These are phyloP conservation scores for Trichoderma semiorbis DNA, from an alignment of 2,329 filamentous ascomycete genomes.

Conservation along the genomic window DNA sequence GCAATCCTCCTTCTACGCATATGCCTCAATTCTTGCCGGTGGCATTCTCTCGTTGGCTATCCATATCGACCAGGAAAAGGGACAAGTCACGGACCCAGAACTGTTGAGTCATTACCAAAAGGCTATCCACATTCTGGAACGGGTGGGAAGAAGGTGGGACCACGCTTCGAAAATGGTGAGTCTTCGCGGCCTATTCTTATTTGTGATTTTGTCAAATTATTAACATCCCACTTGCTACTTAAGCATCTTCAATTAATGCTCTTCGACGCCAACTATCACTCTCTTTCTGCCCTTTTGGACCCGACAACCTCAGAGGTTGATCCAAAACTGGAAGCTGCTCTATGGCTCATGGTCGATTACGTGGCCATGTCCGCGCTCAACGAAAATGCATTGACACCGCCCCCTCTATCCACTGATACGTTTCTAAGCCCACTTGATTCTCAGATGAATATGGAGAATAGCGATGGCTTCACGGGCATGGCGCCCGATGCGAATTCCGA, in stretches of 20 bases:
- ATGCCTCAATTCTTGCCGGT: slow-evolving; percentile 9
- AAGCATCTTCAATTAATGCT: slow-evolving; percentile 16
- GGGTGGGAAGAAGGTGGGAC: slow-evolving; percentile 11
- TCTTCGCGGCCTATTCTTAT: not conserved
- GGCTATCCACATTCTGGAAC: slow-evolving; percentile 2
- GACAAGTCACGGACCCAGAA: slow-evolving; percentile 6
- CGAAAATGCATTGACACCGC: slow-evolving; percentile 4
- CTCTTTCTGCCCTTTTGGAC: slow-evolving; percentile 6
- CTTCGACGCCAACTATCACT: slow-evolving; percentile 14
- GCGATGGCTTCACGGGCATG: not conserved
- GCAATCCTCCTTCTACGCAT: slow-evolving; percentile 10
- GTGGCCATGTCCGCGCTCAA: slow-evolving; percentile 13
- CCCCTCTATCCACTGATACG: slow-evolving; percentile 1
- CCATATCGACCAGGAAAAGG: slow-evolving; percentile 14
- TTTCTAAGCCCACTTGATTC: slow-evolving; percentile 7
- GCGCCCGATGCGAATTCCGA: slow-evolving; percentile 1
- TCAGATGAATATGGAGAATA: slow-evolving; percentile 1
- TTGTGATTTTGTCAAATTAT: not conserved
- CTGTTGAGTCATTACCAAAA: slow-evolving; percentile 1
- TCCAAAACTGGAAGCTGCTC: slow-evolving; percentile 2
- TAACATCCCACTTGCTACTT: slow-evolving; percentile 11
- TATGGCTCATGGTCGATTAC: slow-evolving; percentile 13
- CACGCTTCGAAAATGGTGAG: slow-evolving; percentile 17
- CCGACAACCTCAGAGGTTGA: slow-evolving; percentile 1
- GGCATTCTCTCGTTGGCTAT: slow-evolving; percentile 12